Percentiles rank a stretch among this genome's conserved stretches.
Conservation (phyloP, 495 filamentous ascomycete species). For the Penicillium roqueforti region DNA sequence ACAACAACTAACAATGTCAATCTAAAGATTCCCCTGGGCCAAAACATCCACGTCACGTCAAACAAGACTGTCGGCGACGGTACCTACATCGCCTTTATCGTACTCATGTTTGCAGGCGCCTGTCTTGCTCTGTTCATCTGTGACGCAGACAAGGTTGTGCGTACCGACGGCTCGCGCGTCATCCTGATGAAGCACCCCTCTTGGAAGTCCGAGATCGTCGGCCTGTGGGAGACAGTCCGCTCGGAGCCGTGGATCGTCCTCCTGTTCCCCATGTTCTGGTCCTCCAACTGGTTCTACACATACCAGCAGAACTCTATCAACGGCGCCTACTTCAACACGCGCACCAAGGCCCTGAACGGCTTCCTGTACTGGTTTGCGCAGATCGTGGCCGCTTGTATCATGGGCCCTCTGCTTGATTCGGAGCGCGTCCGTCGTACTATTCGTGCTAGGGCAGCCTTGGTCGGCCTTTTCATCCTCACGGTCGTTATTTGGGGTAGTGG, state of each 20-base stretch:
- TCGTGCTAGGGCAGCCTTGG: constrained; percentile 40
- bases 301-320: constrained; percentile 59
- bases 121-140: constrained; percentile 51
- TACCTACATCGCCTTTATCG: constrained; percentile 51
- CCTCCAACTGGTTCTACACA: constrained; percentile 79
- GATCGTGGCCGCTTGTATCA: constrained; percentile 44
- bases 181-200: constrained; percentile 81
- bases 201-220: constrained; percentile 48
- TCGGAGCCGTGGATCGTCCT: constrained; percentile 38
- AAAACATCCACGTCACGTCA: constrained; percentile 37
- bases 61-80: constrained; percentile 42
- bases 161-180: constrained; percentile 70
- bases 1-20: neutral
- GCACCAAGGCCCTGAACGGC: constrained; percentile 45
- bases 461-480: constrained; percentile 37
- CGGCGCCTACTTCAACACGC: constrained; percentile 42
- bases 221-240: constrained; percentile 37
- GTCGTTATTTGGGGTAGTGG: constrained; percentile 50
- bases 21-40: constrained; percentile 37
- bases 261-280: constrained; percentile 52
- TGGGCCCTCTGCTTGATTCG: constrained; percentile 45
- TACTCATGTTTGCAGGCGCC: constrained; percentile 51
- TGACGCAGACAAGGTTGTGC: constrained; percentile 65
- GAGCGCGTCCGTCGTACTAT: constrained; percentile 33
- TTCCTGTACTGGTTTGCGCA: constrained; percentile 52